phyloP scores from a whole-genome alignment of 768 basidiomycete species.

The Phylloporus rhodoxanthus region DNA sequence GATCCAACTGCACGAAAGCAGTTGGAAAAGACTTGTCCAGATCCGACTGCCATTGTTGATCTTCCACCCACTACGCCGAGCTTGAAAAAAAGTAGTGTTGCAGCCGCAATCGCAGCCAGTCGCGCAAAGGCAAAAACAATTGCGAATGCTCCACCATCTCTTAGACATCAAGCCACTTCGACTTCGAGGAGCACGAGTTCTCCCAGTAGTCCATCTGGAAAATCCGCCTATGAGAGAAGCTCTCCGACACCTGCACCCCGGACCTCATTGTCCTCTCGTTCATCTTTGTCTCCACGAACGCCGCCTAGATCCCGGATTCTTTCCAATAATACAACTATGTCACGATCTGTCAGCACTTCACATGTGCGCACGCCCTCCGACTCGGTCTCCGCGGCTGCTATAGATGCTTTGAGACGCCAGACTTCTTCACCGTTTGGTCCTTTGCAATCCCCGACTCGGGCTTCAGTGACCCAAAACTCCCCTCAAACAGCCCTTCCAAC shows the following conservation, averaged over 20 bases:
- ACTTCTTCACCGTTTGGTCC: conserved; percentile 46
- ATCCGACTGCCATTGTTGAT: conserved; percentile 38
- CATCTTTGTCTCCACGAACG: conserved; percentile 42
- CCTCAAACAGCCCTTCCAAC: conserved; percentile 35
- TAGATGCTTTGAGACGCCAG: conserved; percentile 35
- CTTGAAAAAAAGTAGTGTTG: conserved; percentile 74
- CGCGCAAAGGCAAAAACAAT: conserved; percentile 83
- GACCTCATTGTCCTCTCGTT: conserved; percentile 44
- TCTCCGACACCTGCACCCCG: conserved; percentile 36
- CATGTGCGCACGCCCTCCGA: conserved; percentile 46
- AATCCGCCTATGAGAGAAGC: conserved; percentile 37
- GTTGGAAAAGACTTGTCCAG: conserved; percentile 79
- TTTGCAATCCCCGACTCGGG: conserved; percentile 28
- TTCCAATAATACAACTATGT: conserved; percentile 31
- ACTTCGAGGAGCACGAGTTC: conserved; percentile 36
- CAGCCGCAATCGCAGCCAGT: conserved; percentile 85
- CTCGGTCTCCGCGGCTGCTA: conserved; percentile 14
- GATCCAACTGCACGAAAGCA: conserved; percentile 71
- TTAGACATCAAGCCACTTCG: conserved; percentile 80
- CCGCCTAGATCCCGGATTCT: conserved; percentile 40
- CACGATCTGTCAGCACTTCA: conserved; percentile 43
- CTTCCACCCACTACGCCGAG: conserved; percentile 49
- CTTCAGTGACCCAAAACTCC: conserved; percentile 36
- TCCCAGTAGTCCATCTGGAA: conserved; percentile 39
- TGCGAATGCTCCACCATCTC: conserved; percentile 71